phyloP scores from a whole-genome alignment of 768 basidiomycete species.

The Panaeolus papilionaceus region DNA sequence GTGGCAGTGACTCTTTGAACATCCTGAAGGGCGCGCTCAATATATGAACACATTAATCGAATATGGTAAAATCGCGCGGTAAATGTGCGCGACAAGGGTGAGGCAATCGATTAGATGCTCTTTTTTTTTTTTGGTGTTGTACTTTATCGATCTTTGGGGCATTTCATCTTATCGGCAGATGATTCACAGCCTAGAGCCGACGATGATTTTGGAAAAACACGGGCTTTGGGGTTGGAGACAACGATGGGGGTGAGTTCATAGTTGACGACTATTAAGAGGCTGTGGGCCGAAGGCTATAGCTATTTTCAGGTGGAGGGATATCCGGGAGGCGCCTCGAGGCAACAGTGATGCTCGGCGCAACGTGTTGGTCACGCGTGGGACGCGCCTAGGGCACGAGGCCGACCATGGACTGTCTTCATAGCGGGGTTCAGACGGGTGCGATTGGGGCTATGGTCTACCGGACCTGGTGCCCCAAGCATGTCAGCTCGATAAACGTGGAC shows the following conservation, averaged over 20 bases:
- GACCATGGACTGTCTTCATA: conserved; percentile 22
- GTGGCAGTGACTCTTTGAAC: background rate
- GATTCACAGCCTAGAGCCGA: background rate
- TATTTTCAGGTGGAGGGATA: conserved; percentile 20
- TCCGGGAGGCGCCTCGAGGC: conserved; percentile 34
- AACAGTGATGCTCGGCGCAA: conserved; percentile 28
- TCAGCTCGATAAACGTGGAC: conserved; percentile 5
- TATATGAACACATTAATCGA: background rate
- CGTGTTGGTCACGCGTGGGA: conserved; percentile 32
- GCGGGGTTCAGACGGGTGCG: conserved; percentile 19
- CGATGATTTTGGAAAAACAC: background rate
- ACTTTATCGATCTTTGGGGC: background rate
- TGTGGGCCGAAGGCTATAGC: conserved; percentile 27
- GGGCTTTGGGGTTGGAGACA: conserved; percentile 20
- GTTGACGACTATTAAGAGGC: conserved; percentile 28
- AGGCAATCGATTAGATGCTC: background rate
- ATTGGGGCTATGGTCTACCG: conserved; percentile 16
- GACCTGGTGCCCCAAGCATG: conserved; percentile 8
- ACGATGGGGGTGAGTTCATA: conserved; percentile 20
- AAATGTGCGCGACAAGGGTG: background rate
- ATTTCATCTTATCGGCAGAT: background rate
- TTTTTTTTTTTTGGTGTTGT: background rate
- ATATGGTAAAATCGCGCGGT: background rate
- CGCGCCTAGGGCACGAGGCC: conserved; percentile 31
- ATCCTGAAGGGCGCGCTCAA: background rate